These are phyloP conservation scores for Cucurbita argyrosperma DNA, from an alignment of 306 rosid species.

Conservation along the genomic window DNA sequence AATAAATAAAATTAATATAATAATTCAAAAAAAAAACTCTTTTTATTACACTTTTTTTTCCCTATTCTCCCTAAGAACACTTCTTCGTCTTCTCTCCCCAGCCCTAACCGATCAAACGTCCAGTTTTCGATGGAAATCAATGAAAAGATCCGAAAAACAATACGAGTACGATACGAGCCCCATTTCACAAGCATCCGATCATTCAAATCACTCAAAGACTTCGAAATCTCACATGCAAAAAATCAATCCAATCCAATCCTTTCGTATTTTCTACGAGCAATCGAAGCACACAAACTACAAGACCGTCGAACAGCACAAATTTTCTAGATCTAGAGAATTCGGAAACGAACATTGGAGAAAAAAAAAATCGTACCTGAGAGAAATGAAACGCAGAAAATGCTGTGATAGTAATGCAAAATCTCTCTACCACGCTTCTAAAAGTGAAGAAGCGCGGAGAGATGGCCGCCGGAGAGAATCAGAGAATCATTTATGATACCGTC, in stretches of 20 bases:
- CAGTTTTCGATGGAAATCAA: neutral
- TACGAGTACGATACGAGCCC: neutral
- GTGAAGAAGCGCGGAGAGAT: slow-evolving; percentile 1
- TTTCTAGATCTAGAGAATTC: neutral
- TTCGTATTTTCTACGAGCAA: neutral
- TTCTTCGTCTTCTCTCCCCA: neutral
- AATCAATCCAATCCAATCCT: neutral
- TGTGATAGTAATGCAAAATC: neutral
- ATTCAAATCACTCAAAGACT: neutral
- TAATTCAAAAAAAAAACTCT: neutral
- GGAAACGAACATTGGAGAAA: neutral
- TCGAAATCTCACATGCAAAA: neutral
- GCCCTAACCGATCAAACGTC: neutral
- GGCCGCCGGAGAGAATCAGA: neutral
- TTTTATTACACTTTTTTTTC: neutral
- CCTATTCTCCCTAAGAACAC: neutral
- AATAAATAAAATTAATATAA: neutral
- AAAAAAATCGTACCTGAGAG: neutral
- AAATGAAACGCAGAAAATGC: neutral
- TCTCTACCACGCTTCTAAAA: neutral
- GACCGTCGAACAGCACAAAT: neutral
- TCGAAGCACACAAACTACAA: neutral
- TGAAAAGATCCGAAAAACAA: neutral
- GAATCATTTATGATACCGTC: neutral
- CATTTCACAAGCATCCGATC: neutral